phyloP scores from a whole-genome alignment of 2,329 filamentous ascomycete genomes.

The Aspergillus terreus region DNA sequence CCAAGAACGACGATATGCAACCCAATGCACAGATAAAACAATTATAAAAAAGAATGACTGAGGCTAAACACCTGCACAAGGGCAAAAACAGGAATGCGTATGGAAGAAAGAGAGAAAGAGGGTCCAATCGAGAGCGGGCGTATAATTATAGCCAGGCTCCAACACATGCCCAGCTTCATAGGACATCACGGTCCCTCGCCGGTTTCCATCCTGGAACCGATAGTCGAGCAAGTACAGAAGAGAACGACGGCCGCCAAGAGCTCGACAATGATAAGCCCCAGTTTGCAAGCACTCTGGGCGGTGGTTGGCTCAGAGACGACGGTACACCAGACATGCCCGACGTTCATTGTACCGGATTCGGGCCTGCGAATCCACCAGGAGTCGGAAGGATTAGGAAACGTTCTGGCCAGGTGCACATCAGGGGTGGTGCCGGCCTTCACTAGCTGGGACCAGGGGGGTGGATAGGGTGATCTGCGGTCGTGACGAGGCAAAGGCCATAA shows the following conservation, averaged over 20 bases:
- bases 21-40: not conserved
- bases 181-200: not conserved
- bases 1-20: not conserved
- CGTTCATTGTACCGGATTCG: slow-evolving; percentile 6
- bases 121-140: not conserved
- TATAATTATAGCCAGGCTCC: not conserved
- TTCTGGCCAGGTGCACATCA: slow-evolving; percentile 7
- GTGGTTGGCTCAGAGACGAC: slow-evolving; percentile 9
- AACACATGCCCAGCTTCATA: not conserved
- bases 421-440: slow-evolving; percentile 7
- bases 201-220: not conserved
- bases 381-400: slow-evolving; percentile 9
- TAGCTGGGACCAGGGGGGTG: slow-evolving; percentile 1
- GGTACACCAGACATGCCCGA: slow-evolving; percentile 4
- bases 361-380: slow-evolving; percentile 4
- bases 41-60: slow-evolving; percentile 3
- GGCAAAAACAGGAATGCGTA: not conserved
- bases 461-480: slow-evolving; percentile 4
- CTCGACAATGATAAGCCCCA: not conserved
- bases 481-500: no score
- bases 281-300: slow-evolving; percentile 1
- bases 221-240: not conserved
- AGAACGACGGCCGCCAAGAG: not conserved
- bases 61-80: not conserved
- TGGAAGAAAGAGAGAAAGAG: not conserved